Evolutionary conservation across 169 alveolate species (phyloP).

Genomic region (Plasmodium falciparum): DNA sequence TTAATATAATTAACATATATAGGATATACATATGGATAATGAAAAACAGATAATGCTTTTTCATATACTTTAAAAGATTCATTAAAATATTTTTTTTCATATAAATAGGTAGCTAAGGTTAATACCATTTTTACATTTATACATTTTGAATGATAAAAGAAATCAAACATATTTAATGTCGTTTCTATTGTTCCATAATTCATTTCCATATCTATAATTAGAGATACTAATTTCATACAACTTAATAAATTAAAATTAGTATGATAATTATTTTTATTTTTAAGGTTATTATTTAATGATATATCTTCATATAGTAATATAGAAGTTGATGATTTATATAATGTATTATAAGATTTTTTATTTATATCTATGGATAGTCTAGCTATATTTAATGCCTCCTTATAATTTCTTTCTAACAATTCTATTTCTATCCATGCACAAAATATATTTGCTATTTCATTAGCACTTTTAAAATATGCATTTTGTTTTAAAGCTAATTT

Average conservation of each 20-base stretch:
- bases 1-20: slow-evolving; percentile 87
- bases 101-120: slow-evolving; percentile 83
- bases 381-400: slow-evolving; percentile 50
- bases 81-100: slow-evolving; percentile 85
- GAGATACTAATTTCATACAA: slow-evolving; percentile 36
- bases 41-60: slow-evolving; percentile 86
- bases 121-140: slow-evolving; percentile 83
- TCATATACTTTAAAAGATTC: slow-evolving; percentile 91
- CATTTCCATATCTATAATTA: slow-evolving; percentile 64
- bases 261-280: background rate
- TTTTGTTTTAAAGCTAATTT: slow-evolving; percentile 24
- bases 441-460: slow-evolving; percentile 48
- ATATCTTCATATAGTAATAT: background rate
- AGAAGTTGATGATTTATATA: background rate
- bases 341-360: background rate
- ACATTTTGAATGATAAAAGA: slow-evolving; percentile 83
- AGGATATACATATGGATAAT: slow-evolving; percentile 91
- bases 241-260: slow-evolving; percentile 19
- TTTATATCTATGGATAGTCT: slow-evolving; percentile 28
- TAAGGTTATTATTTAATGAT: background rate
- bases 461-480: slow-evolving; percentile 10
- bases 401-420: slow-evolving; percentile 37
- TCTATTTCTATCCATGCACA: slow-evolving; percentile 71
- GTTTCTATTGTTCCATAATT: slow-evolving; percentile 73
- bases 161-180: slow-evolving; percentile 25